Percentiles rank a stretch among this genome's conserved stretches.
Evolutionary conservation across 2,329 filamentous ascomycete genomes (phyloP).

Genomic region (Alternaria arborescens): DNA sequence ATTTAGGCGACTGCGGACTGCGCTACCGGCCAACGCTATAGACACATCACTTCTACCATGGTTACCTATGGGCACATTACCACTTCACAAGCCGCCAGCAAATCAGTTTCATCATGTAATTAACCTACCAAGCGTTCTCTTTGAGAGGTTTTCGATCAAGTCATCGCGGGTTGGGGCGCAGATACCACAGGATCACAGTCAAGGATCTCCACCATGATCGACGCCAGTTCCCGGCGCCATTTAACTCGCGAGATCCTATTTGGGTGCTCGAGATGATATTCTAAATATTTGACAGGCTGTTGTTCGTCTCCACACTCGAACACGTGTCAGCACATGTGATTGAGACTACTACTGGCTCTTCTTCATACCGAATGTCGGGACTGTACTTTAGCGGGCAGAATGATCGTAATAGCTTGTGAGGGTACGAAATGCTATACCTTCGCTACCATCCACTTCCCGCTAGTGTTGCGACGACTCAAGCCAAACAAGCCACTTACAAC

Average conservation of each 20-base stretch:
- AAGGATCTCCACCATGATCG: slow-evolving; percentile 2
- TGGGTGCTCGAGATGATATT: not conserved
- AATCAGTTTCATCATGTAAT: not conserved
- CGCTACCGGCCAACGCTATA: slow-evolving; percentile 1
- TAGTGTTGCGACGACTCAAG: not conserved
- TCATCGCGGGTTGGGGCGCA: not conserved
- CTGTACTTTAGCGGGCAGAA: not conserved
- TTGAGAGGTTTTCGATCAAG: not conserved
- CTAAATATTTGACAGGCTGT: not conserved
- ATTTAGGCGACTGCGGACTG: slow-evolving; percentile 1
- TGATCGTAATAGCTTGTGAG: not conserved
- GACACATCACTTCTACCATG: not conserved
- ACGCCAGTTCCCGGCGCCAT: not conserved
- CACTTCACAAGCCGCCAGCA: not conserved
- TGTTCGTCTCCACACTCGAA: not conserved
- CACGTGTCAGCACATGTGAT: not conserved
- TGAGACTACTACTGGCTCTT: not conserved
- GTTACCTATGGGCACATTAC: not conserved
- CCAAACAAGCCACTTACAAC: not conserved
- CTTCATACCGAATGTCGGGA: not conserved
- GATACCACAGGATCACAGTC: not conserved
- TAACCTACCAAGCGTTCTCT: not conserved
- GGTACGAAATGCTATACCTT: not conserved
- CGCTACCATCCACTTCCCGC: not conserved
- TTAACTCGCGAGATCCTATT: not conserved